Evolutionary conservation across 495 filamentous ascomycete genomes (phyloP).

Genomic region (Xylaria intraflava): DNA sequence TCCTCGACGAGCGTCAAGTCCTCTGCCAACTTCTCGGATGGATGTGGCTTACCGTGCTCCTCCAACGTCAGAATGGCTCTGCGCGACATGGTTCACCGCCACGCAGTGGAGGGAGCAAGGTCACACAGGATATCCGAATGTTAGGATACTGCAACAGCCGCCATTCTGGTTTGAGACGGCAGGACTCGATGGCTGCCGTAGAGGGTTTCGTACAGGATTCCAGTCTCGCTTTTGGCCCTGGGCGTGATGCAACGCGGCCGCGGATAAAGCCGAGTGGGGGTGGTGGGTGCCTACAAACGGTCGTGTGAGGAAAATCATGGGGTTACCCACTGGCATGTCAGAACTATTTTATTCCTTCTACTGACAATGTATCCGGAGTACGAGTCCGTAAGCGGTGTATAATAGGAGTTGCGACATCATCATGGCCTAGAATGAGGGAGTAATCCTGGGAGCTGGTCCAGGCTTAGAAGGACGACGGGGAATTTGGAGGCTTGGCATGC

Average conservation of each 20-base stretch:
- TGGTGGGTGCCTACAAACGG: background rate
- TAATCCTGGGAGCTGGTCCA: background rate
- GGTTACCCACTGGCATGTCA: background rate
- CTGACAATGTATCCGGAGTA: background rate
- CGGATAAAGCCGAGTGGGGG: background rate
- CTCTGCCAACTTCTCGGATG: background rate
- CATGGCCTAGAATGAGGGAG: background rate
- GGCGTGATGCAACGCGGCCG: background rate
- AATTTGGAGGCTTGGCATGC: slow-evolving; percentile 10
- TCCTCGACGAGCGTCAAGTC: background rate
- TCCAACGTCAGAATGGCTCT: background rate
- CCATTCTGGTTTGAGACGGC: background rate
- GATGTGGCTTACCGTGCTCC: slow-evolving; percentile 10
- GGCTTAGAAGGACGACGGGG: slow-evolving; percentile 6
- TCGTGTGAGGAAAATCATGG: background rate
- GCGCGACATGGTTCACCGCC: slow-evolving; percentile 10
- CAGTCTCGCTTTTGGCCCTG: background rate
- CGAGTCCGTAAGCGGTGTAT: background rate
- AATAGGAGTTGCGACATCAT: slow-evolving; percentile 11
- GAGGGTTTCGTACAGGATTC: background rate
- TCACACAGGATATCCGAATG: background rate
- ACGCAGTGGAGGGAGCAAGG: background rate
- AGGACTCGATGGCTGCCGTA: background rate
- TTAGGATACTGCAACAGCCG: background rate
- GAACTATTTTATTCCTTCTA: background rate